Base-by-base conservation (phyloP, 2,329 filamentous ascomycete species). In the Helotiales sp. region DNA sequence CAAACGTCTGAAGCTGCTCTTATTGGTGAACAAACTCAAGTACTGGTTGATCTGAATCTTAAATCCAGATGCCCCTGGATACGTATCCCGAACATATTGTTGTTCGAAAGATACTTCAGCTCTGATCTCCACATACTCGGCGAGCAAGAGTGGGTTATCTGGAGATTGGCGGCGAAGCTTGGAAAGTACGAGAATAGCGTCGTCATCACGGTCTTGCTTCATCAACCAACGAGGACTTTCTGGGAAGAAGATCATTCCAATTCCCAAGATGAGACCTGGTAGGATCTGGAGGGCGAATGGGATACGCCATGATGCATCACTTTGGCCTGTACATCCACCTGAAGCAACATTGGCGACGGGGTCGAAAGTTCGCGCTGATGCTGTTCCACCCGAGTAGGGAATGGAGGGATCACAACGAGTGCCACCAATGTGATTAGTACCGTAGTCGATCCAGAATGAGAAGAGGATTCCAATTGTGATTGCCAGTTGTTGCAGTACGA, bases 161-260 rank as follows among this genome's bases (percentile, higher is more conserved):
- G 73, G 66, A 0, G 76, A 64, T 0, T 80, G 73, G 7, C 74
- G 71, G 25, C 83, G 77, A 7, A 86, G 75, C 46, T 71, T 75
- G 1, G 81, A 77, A 1, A 86, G 75, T 0, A 79, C 79, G 12
- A 68, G 63, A 19, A 77, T 74, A 1, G 79, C 80, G 65, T 86
- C 82, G 0, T 77, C 74, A 58, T 85, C 81, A 13, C 81, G 79
- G 55, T 76, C 76, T 66, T 83, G 79, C 66, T 82, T 77, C 19
- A 82, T 73, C 19, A 86, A 75, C 81, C 81, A 85, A 62, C 83
- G 74, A 1, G 83, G 83, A 0, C 76, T 80, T 70, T 81, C 83
- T 0, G 82, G 83, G 78, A 84, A 82, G 70, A 83, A 83, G 19
- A 83, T 56, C 75, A 85, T 84, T 27, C 82, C 81, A n/a, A 76